phyloP scores from a whole-genome alignment of 139 green algal species.

The Chlorella sp. region DNA sequence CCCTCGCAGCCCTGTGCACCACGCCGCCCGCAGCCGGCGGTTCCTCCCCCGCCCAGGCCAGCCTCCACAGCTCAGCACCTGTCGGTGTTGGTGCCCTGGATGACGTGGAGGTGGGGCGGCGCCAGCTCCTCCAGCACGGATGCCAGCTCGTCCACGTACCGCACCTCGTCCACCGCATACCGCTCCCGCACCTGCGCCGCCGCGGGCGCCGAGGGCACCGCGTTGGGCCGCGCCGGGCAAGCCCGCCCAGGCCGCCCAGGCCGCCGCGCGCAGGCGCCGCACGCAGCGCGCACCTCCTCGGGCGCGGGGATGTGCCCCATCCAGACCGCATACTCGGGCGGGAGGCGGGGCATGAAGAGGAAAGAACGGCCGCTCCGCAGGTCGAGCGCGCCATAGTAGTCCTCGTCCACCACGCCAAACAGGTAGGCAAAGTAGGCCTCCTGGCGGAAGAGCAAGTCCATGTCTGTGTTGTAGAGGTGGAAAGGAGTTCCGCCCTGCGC shows the following conservation, averaged over 20 bases:
- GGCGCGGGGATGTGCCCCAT: constrained; percentile 75
- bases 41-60: neutral
- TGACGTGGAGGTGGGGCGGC: constrained; percentile 62
- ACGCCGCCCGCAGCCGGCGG: neutral
- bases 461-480: constrained; percentile 46
- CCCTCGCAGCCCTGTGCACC: no score
- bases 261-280: neutral
- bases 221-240: neutral
- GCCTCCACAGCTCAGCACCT: constrained; percentile 34
- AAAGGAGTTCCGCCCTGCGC: constrained; percentile 20
- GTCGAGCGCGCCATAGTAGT: constrained; percentile 76
- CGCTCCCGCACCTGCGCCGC: constrained; percentile 47
- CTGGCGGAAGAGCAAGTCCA: constrained; percentile 56
- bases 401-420: constrained; percentile 87
- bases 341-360: constrained; percentile 84
- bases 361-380: constrained; percentile 48
- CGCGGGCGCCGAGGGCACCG: no score
- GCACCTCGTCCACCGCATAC: constrained; percentile 82
- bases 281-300: constrained; percentile 24
- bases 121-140: constrained; percentile 44
- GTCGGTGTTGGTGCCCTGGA: constrained; percentile 74
- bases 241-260: neutral
- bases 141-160: constrained; percentile 81
- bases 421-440: constrained; percentile 91
- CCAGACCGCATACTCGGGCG: constrained; percentile 81